phyloP scores from a whole-genome alignment of 768 basidiomycete genomes.

The Amanita polypyramis region DNA sequence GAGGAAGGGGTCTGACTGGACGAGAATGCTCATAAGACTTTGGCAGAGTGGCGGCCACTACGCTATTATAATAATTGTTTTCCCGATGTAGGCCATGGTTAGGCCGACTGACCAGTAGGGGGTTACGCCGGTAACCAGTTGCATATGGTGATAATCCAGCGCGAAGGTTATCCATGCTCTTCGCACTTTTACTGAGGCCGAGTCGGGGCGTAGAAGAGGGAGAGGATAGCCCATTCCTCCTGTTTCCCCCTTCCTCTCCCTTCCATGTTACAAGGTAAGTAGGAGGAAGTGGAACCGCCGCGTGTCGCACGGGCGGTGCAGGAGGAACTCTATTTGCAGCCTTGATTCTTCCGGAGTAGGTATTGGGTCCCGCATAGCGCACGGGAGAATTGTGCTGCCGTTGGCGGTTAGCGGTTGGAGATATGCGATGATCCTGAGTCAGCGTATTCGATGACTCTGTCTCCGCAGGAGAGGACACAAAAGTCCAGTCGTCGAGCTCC shows the following conservation, averaged over 20 bases:
- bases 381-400: constrained; percentile 22
- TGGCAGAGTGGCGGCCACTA: constrained; percentile 19
- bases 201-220: constrained; percentile 20
- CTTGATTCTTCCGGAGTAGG: constrained; percentile 22
- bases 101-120: constrained; percentile 24
- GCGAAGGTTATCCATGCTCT: constrained; percentile 50
- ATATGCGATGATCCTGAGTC: constrained; percentile 7
- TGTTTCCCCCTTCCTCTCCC: constrained; percentile 30
- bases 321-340: constrained; percentile 22
- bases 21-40: constrained; percentile 35
- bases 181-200: constrained; percentile 27
- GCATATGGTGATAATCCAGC: constrained; percentile 22
- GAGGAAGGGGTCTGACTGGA: constrained; percentile 27
- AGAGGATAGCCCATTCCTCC: constrained; percentile 24
- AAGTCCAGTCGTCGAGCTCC: constrained; percentile 15
- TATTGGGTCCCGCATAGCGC: constrained; percentile 18
- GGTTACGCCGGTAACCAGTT: constrained; percentile 22
- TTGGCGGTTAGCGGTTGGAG: constrained; percentile 13
- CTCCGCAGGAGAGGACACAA: constrained; percentile 13
- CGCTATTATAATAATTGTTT: constrained; percentile 5
- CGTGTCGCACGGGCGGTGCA: constrained; percentile 18
- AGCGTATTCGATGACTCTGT: constrained; percentile 9
- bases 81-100: constrained; percentile 1
- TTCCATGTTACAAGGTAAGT: constrained; percentile 44
- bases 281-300: constrained; percentile 34